phyloP scores from a whole-genome alignment of 164 flowering plant species.

The Stephania yunnanensis region DNA sequence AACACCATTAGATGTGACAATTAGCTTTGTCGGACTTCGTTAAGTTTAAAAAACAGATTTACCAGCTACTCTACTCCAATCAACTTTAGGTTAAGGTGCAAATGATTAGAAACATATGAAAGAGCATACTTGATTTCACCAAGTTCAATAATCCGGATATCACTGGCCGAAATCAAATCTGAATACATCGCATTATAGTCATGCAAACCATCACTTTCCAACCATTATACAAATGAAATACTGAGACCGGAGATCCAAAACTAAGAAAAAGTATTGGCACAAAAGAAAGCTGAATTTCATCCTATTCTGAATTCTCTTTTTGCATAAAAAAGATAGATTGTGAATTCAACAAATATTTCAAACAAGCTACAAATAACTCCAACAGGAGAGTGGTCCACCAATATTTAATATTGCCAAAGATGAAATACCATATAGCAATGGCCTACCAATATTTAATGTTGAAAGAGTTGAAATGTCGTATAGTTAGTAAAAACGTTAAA shows the following conservation, averaged over 20 bases:
- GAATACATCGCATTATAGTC: too few relatives aligned
- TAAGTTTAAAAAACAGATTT: too few relatives aligned
- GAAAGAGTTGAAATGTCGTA: not conserved
- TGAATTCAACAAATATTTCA: not conserved
- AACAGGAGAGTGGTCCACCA: not conserved
- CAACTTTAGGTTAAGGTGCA: too few relatives aligned
- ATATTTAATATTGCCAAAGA: not conserved
- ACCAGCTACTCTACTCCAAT: too few relatives aligned
- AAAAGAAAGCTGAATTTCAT: not conserved
- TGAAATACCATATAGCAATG: not conserved
- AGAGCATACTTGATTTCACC: too few relatives aligned
- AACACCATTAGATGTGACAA: too few relatives aligned
- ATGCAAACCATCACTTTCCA: not conserved
- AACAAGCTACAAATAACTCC: not conserved
- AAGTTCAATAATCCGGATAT: too few relatives aligned
- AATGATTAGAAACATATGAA: too few relatives aligned
- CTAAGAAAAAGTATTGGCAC: not conserved
- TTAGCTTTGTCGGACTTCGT: too few relatives aligned
- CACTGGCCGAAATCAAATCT: not conserved
- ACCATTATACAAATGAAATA: not conserved
- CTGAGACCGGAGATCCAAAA: not conserved
- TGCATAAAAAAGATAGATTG: not conserved
- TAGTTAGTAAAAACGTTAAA: not conserved
- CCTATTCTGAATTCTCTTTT: not conserved
- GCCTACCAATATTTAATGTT: not conserved